Conservation (phyloP, 768 basidiomycete genomes). For the Calocybe cyanea region DNA sequence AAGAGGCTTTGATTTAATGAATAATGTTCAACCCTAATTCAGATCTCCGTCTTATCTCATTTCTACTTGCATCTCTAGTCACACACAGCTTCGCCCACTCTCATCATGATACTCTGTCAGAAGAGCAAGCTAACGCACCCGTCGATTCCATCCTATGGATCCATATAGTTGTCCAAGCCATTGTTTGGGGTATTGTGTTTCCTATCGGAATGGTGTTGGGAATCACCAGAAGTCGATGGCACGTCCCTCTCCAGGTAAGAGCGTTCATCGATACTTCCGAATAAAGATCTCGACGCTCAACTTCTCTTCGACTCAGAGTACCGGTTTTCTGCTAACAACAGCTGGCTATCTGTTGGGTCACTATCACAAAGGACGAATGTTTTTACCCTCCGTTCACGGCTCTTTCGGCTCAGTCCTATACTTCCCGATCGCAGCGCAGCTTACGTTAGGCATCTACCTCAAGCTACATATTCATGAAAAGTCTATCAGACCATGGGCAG, state of each 20-base stretch:
- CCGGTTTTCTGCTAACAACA: conserved; percentile 64
- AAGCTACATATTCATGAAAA: conserved; percentile 88
- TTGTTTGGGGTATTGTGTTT: conserved; percentile 84
- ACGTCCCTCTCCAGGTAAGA: conserved; percentile 81
- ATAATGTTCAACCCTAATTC: background rate
- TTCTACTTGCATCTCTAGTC: conserved; percentile 7
- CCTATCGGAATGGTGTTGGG: conserved; percentile 81
- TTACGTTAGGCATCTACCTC: conserved; percentile 79
- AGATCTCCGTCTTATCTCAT: conserved; percentile 7
- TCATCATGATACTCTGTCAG: conserved; percentile 60
- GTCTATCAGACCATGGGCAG: conserved; percentile 67
- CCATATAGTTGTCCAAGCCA: conserved; percentile 75
- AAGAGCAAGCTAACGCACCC: conserved; percentile 60
- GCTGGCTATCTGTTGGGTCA: conserved; percentile 83
- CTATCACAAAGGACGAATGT: conserved; percentile 77
- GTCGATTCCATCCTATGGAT: conserved; percentile 79
- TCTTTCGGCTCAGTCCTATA: conserved; percentile 62
- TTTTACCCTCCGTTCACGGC: conserved; percentile 72
- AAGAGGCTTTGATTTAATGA: conserved; percentile 8
- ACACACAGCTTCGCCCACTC: conserved; percentile 44
- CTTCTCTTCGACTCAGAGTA: conserved; percentile 36
- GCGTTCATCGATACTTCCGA: background rate
- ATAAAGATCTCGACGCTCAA: background rate
- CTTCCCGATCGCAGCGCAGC: conserved; percentile 62
- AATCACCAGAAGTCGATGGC: conserved; percentile 78